These are phyloP conservation scores for Mycocentrospora acerina DNA, from an alignment of 2,329 filamentous ascomycete species.

Conservation along the genomic window DNA sequence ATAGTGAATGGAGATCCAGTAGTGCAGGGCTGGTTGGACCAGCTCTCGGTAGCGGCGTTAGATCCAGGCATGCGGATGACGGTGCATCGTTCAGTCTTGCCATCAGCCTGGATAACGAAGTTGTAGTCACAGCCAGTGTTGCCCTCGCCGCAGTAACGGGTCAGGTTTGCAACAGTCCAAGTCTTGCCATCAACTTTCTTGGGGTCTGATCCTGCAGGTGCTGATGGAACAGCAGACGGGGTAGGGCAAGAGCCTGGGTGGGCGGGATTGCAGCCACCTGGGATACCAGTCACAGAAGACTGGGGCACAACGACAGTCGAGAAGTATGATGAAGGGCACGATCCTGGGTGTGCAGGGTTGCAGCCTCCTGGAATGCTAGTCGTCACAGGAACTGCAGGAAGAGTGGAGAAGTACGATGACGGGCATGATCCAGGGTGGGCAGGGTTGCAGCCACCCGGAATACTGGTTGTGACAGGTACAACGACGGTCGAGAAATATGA, in stretches of 20 bases:
- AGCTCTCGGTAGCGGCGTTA: constrained; percentile 14
- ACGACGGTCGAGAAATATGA: no score
- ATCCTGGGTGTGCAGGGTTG: constrained; percentile 7
- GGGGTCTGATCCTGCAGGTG: constrained; percentile 7
- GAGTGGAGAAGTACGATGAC: no score
- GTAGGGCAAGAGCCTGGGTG: not conserved
- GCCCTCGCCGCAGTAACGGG: constrained; percentile 13
- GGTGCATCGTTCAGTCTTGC: constrained; percentile 16
- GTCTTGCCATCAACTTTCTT: constrained; percentile 11
- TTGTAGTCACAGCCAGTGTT: constrained; percentile 21
- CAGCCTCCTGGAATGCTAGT: constrained; percentile 5
- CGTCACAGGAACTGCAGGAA: no score
- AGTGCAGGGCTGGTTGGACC: constrained; percentile 13
- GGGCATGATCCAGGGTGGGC: constrained; percentile 1
- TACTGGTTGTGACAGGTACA: constrained; percentile 1
- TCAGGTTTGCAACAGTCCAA: constrained; percentile 12
- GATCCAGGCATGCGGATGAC: constrained; percentile 15
- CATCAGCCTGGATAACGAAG: constrained; percentile 10
- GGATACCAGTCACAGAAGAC: constrained; percentile 1
- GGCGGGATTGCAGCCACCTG: constrained; percentile 8
- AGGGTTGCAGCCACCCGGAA: constrained; percentile 8
- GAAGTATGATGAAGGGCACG: constrained; percentile 4
- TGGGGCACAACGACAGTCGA: constrained; percentile 4
- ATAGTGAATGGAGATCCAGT: constrained; percentile 8
- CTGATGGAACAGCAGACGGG: not conserved